phyloP scores from a whole-genome alignment of 345 rosid species.

The Populus nigra region DNA sequence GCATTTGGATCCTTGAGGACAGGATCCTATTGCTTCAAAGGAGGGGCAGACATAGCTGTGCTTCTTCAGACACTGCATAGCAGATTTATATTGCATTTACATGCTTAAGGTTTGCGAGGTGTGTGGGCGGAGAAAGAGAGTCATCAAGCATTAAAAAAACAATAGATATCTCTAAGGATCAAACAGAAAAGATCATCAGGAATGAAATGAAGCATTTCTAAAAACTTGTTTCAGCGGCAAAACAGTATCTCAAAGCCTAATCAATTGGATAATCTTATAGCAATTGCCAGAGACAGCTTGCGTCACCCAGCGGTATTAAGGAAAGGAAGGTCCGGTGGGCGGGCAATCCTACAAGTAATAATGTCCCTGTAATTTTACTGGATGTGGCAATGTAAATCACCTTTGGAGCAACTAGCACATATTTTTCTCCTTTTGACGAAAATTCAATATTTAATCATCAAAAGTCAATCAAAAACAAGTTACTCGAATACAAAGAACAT shows the following conservation, averaged over 20 bases:
- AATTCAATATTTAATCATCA: neutral
- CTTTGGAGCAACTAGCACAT: neutral
- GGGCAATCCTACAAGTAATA: neutral
- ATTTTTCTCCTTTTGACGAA: neutral
- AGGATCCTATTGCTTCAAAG: slow-evolving; percentile 71
- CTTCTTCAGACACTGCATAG: slow-evolving; percentile 90
- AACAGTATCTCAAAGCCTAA: neutral
- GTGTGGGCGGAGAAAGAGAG: slow-evolving; percentile 10
- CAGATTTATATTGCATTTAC: slow-evolving; percentile 43
- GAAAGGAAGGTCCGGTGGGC: neutral
- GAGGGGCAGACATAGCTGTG: slow-evolving; percentile 82
- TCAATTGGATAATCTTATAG: neutral
- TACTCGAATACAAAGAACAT: slow-evolving; percentile 13
- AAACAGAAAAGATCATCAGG: too few species aligned
- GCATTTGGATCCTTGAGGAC: slow-evolving; percentile 81
- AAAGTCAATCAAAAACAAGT: neutral
- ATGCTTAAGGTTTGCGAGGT: slow-evolving; percentile 14
- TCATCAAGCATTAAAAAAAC: neutral
- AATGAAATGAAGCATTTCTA: too few species aligned
- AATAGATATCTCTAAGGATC: neutral
- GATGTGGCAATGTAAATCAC: neutral
- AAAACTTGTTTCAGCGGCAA: neutral
- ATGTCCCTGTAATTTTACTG: neutral
- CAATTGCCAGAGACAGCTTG: neutral
- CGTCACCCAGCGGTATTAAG: neutral